Evolutionary conservation across 441 rosid genomes (phyloP).

Genomic region (Manihot esculenta): DNA sequence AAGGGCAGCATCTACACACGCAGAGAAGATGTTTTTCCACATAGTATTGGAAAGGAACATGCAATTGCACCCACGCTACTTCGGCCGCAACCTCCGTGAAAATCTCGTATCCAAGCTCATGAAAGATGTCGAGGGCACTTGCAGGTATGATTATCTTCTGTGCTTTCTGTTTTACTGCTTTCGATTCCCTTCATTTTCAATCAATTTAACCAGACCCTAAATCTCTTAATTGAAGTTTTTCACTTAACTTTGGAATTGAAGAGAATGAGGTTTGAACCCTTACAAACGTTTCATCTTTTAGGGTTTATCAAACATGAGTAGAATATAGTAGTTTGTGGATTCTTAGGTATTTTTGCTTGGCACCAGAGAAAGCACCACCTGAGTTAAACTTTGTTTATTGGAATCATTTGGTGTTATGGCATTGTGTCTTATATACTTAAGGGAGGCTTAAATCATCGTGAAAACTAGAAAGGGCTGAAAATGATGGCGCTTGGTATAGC

Average conservation of each 20-base stretch:
- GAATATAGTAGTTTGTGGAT: background rate
- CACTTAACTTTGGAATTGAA: background rate
- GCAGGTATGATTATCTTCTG: conserved; percentile 48
- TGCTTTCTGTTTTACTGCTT: background rate
- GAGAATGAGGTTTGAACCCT: background rate
- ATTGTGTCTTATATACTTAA: background rate
- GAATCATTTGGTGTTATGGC: background rate
- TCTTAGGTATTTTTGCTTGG: background rate
- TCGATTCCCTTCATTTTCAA: background rate
- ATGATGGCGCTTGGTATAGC: background rate
- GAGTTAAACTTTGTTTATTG: background rate
- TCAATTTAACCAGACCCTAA: too few species aligned
- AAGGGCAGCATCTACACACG: background rate
- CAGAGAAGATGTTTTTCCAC: conserved; percentile 68
- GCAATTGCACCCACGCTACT: conserved; percentile 91
- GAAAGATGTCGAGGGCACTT: conserved; percentile 98
- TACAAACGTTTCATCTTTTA: background rate
- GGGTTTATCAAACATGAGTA: background rate
- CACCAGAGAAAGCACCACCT: background rate
- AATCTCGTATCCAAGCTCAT: conserved; percentile 86
- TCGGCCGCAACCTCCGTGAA: conserved; percentile 86
- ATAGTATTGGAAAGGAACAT: conserved; percentile 83
- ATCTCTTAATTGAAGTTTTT: background rate
- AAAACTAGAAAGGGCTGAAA: background rate
- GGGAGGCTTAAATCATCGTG: background rate